Evolutionary conservation across 768 basidiomycete species (phyloP).

Genomic region (Kwoniella sp.): DNA sequence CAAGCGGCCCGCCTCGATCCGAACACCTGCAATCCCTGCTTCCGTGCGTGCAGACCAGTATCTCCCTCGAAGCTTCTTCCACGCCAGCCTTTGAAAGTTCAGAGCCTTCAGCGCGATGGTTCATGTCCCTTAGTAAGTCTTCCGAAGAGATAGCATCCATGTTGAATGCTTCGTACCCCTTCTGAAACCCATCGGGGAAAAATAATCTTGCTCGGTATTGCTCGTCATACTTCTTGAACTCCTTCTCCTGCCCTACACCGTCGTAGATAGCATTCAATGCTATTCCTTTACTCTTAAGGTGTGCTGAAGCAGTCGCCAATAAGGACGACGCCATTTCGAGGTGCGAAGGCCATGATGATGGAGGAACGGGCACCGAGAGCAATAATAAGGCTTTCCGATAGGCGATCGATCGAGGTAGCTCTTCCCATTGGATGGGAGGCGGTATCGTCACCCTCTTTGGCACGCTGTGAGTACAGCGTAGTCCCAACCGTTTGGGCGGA

Average conservation of each 20-base stretch:
- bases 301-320: conserved; percentile 20
- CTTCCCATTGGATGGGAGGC: conserved; percentile 24
- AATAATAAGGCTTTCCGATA: conserved; percentile 37
- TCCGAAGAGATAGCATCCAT: conserved; percentile 9
- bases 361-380: conserved; percentile 40
- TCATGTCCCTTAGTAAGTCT: conserved; percentile 7
- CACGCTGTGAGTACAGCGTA: not conserved
- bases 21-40: conserved; percentile 79
- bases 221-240: conserved; percentile 19
- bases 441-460: conserved; percentile 3
- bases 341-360: conserved; percentile 41
- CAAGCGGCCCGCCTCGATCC: conserved; percentile 65
- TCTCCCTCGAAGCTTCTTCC: conserved; percentile 23
- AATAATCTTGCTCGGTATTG: conserved; percentile 40
- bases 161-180: conserved; percentile 14
- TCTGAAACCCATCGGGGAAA: conserved; percentile 38
- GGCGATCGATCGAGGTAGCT: conserved; percentile 38
- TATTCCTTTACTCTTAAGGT: conserved; percentile 30
- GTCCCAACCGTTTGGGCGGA: not conserved
- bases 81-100: not conserved
- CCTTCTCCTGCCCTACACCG: conserved; percentile 14
- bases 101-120: conserved; percentile 3
- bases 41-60: conserved; percentile 72
- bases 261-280: conserved; percentile 46
- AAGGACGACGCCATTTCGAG: conserved; percentile 44